phyloP scores from a whole-genome alignment of 208 protist genomes.

The Trypanosoma boissoni region DNA sequence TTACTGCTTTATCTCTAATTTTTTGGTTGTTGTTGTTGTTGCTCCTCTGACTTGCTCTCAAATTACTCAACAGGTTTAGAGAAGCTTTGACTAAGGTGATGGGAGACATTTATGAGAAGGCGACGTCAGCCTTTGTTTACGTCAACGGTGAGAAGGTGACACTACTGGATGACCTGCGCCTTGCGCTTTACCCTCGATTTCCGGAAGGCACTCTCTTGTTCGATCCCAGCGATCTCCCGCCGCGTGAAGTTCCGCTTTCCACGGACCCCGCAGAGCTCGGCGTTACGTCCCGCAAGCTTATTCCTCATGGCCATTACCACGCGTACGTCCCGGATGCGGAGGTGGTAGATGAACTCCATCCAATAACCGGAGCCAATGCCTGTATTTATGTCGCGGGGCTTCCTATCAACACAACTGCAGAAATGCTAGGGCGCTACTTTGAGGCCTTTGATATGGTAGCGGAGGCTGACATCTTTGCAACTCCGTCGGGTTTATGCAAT shows the following conservation, averaged over 20 bases:
- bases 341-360: conserved; percentile 29
- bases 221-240: conserved; percentile 53
- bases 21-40: too few species aligned
- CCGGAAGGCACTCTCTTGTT: conserved; percentile 63
- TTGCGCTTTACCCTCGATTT: conserved; percentile 58
- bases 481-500: conserved; percentile 37
- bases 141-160: conserved; percentile 62
- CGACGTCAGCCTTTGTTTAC: conserved; percentile 72
- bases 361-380: conserved; percentile 25
- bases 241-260: conserved; percentile 51
- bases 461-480: conserved; percentile 60
- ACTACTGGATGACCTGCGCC: conserved; percentile 70
- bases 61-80: too few species aligned
- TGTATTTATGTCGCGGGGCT: conserved; percentile 74
- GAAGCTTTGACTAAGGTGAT: too few species aligned
- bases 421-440: conserved; percentile 76
- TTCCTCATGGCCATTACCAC: conserved; percentile 67
- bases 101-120: too few species aligned
- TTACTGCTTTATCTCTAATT: too few species aligned
- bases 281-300: conserved; percentile 59
- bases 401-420: conserved; percentile 59
- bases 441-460: conserved; percentile 68
- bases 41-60: too few species aligned
- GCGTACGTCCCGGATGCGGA: conserved; percentile 46
- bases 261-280: conserved; percentile 45